phyloP scores from a whole-genome alignment of 2,329 filamentous ascomycete species.

The Aureobasidium zeae region DNA sequence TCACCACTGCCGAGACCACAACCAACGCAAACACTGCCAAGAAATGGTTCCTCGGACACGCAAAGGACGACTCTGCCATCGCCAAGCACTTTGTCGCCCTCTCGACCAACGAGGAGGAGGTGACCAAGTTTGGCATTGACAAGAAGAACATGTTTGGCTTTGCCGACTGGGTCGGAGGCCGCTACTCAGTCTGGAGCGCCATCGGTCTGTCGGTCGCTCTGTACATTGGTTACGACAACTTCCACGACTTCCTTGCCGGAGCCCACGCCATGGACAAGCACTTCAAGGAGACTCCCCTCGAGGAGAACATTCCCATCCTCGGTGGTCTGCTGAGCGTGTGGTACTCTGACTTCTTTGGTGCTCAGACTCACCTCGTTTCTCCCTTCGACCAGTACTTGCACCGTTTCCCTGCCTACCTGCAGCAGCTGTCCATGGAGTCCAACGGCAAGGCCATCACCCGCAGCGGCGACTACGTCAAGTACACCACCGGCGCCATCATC shows the following conservation, averaged over 20 bases:
- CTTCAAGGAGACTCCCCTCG: constrained; percentile 82
- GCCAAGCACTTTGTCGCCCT: constrained; percentile 98
- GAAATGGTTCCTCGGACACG: constrained; percentile 84
- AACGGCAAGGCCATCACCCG: constrained; percentile 97
- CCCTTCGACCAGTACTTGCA: constrained; percentile 99
- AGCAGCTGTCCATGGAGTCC: constrained; percentile 99
- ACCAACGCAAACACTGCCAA: constrained; percentile 98
- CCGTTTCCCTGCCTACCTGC: constrained; percentile 96
- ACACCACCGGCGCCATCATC: constrained; percentile 90
- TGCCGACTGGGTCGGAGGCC: constrained; percentile 94
- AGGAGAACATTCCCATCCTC: constrained; percentile 89
- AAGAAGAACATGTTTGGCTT: constrained; percentile 99
- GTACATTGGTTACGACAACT: constrained; percentile 96
- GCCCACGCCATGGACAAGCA: constrained; percentile 98
- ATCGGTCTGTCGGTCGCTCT: constrained; percentile 91
- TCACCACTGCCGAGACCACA: constrained; percentile 93
- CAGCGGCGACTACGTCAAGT: constrained; percentile 80
- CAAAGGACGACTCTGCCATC: constrained; percentile 64
- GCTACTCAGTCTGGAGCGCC: constrained; percentile 98
- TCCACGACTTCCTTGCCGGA: constrained; percentile 88
- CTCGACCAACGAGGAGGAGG: constrained; percentile 89
- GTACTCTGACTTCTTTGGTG: constrained; percentile 98
- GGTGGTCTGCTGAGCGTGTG: constrained; percentile 91
- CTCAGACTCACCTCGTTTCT: constrained; percentile 93
- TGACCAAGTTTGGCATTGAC: constrained; percentile 98